Conservation (phyloP, 768 basidiomycete genomes). For the Antrodiella citrinella region DNA sequence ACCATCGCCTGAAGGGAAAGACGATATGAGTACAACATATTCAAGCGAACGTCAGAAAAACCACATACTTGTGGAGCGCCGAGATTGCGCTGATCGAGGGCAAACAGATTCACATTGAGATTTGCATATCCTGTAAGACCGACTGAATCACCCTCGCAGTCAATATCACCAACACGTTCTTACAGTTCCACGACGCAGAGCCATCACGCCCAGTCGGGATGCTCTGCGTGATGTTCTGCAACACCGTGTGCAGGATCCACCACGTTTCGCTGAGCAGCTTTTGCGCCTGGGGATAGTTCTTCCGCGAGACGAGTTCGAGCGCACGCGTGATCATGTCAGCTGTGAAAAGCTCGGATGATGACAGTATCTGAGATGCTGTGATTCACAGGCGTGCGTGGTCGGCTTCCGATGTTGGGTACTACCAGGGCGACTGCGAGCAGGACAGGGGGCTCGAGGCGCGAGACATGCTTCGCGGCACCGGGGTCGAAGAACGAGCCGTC, state of each 20-base stretch:
- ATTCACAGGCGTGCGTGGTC: constrained; percentile 32
- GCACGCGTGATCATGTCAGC: constrained; percentile 97
- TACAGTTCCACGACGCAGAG: constrained; percentile 58
- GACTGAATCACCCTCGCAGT: constrained; percentile 79
- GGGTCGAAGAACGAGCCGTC: constrained; percentile 96
- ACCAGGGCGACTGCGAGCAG: constrained; percentile 90
- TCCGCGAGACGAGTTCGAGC: constrained; percentile 83
- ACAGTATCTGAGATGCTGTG: constrained; percentile 63
- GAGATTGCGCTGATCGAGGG: constrained; percentile 89
- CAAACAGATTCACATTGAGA: constrained; percentile 87
- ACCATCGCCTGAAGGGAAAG: constrained; percentile 37
- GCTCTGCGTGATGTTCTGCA: constrained; percentile 73
- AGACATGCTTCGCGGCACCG: constrained; percentile 70
- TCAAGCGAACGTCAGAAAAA: too few species aligned
- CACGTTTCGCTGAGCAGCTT: constrained; percentile 88
- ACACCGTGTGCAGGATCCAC: constrained; percentile 84
- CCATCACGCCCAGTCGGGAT: constrained; percentile 37
- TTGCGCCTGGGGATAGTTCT: constrained; percentile 86
- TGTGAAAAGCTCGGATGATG: constrained; percentile 89
- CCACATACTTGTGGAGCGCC: constrained; percentile 86
- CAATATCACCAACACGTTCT: constrained; percentile 64
- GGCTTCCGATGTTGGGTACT: constrained; percentile 36
- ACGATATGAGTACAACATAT: too few species aligned
- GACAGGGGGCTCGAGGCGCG: constrained; percentile 86
- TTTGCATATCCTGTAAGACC: constrained; percentile 85